Percentiles rank a stretch among this genome's conserved stretches.
Conservation (phyloP, 1,284 basidiomycete species). For the Hypsizygus ulmarius region DNA sequence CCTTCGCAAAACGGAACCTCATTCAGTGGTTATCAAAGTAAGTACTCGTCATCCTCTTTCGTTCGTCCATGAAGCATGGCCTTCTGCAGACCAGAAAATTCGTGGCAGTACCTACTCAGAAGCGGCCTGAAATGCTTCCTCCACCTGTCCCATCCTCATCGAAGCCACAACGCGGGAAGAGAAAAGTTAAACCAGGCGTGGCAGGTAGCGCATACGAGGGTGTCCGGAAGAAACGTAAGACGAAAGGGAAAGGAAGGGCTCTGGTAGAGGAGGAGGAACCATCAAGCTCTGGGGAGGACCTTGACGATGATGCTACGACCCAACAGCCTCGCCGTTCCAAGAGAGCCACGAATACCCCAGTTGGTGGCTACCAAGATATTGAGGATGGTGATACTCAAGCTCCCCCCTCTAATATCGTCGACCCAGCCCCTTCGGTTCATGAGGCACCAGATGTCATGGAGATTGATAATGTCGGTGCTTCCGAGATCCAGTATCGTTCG, state of each 20-base stretch:
- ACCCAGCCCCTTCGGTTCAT: neutral
- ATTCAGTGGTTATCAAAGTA: slow-evolving; percentile 74
- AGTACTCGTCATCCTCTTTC: slow-evolving; percentile 3
- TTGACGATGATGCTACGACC: slow-evolving; percentile 16
- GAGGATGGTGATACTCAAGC: neutral
- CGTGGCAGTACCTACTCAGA: slow-evolving; percentile 38
- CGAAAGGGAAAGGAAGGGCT: slow-evolving; percentile 39
- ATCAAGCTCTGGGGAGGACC: slow-evolving; percentile 12
- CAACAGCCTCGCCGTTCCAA: slow-evolving; percentile 7
- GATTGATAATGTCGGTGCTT: neutral
- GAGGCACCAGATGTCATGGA: slow-evolving; percentile 3
- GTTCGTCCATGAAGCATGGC: neutral
- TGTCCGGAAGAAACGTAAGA: slow-evolving; percentile 45
- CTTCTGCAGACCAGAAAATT: slow-evolving; percentile 52
- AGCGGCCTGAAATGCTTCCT: slow-evolving; percentile 18
- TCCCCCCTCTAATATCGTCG: neutral
- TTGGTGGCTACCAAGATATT: slow-evolving; percentile 4
- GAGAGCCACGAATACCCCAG: neutral
- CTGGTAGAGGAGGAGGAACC: slow-evolving; percentile 26
- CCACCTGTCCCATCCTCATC: slow-evolving; percentile 23
- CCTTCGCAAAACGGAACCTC: slow-evolving; percentile 70
- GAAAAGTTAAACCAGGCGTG: slow-evolving; percentile 14
- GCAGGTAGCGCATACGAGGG: slow-evolving; percentile 14
- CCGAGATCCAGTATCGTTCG: neutral
- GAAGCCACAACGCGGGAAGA: slow-evolving; percentile 22